These are phyloP conservation scores for Diaporthe citriasiana DNA, from an alignment of 2,329 filamentous ascomycete species.

Conservation along the genomic window DNA sequence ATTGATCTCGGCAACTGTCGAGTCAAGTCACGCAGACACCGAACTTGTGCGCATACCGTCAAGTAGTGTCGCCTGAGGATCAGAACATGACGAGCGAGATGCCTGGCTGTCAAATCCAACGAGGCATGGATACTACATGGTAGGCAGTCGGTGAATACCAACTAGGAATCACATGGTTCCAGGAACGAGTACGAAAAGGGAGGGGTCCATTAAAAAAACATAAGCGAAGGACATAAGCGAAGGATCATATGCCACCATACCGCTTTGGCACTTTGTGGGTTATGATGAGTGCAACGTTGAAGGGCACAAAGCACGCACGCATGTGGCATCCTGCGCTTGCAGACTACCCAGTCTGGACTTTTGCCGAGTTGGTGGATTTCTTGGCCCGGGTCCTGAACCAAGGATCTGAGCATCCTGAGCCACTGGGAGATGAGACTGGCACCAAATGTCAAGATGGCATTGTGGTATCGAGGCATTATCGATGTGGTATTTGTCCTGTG, in stretches of 20 bases:
- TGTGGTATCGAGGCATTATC: neutral
- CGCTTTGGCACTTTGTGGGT: slow-evolving; percentile 1
- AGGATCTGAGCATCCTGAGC: neutral
- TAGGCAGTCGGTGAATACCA: neutral
- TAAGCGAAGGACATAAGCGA: slow-evolving; percentile 5
- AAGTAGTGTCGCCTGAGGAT: neutral
- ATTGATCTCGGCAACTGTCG: neutral
- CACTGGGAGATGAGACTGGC: neutral
- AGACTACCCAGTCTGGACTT: neutral
- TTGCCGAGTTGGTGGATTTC: neutral
- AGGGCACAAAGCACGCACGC: neutral
- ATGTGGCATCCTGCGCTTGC: slow-evolving; percentile 3
- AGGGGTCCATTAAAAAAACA: slow-evolving; percentile 8
- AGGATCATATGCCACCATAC: slow-evolving; percentile 21
- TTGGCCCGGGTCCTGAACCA: slow-evolving; percentile 15
- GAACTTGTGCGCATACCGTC: neutral
- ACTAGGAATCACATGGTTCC: slow-evolving; percentile 1
- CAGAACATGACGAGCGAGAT: neutral
- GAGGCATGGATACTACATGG: neutral
- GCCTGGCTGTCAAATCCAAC: neutral
- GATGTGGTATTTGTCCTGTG: neutral
- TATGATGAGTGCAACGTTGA: slow-evolving; percentile 14
- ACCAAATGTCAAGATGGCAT: neutral
- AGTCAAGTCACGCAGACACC: slow-evolving; percentile 13
- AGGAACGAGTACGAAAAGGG: slow-evolving; percentile 14